These are phyloP conservation scores for Bjerkandera adusta DNA, from an alignment of 1,284 basidiomycete species.

Conservation along the genomic window DNA sequence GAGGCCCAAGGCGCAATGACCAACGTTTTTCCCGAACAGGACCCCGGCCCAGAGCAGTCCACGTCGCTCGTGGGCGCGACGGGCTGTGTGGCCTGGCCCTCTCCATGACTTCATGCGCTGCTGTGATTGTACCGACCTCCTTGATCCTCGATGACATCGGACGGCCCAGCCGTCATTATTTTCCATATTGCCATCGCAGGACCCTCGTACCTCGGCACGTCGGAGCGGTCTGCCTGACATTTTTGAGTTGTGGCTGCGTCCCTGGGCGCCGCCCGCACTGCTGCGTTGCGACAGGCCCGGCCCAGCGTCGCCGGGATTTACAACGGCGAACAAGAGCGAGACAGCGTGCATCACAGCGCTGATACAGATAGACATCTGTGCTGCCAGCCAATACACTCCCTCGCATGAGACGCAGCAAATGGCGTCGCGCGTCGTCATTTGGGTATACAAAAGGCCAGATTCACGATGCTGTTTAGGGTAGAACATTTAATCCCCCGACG, in stretches of 20 bases:
- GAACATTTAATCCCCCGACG: slow-evolving; percentile 3
- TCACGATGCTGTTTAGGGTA: not conserved
- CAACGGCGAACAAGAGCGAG: too few species aligned
- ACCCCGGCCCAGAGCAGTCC: not conserved
- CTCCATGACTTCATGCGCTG: slow-evolving; percentile 8
- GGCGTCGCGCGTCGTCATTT: too few species aligned
- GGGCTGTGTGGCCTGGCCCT: not conserved
- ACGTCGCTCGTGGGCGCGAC: not conserved
- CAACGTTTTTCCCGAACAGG: not conserved
- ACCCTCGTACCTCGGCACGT: not conserved
- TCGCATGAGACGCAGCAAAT: too few species aligned
- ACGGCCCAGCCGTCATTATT: too few species aligned
- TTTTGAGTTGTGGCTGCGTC: too few species aligned
- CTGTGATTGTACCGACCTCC: not conserved
- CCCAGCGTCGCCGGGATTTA: not conserved
- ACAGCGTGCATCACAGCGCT: not conserved
- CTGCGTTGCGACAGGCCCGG: too few species aligned
- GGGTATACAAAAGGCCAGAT: too few species aligned
- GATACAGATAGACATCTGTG: too few species aligned
- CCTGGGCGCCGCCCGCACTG: too few species aligned
- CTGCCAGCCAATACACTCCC: too few species aligned
- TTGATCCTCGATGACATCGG: too few species aligned
- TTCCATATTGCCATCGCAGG: not conserved
- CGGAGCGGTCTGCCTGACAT: slow-evolving; percentile 2
- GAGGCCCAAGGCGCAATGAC: slow-evolving; percentile 27